Conservation (phyloP, 805 yeast species). For the Metschnikowia kofuensis region DNA sequence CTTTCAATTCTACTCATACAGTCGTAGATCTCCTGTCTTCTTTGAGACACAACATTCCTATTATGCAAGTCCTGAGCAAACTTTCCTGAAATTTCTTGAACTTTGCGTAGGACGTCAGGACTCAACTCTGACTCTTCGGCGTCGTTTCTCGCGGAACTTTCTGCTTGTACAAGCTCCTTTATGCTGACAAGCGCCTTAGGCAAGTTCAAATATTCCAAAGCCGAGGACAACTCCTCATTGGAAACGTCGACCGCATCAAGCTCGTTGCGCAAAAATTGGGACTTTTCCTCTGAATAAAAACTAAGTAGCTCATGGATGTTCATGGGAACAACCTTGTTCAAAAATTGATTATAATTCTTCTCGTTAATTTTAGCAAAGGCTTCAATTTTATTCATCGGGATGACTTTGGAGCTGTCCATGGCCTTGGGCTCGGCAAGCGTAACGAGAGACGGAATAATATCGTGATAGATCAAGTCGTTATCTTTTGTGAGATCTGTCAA, state of each 20-base stretch:
- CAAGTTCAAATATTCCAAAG: constrained; percentile 74
- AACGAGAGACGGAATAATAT: constrained; percentile 58
- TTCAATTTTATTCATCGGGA: constrained; percentile 47
- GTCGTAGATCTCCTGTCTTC: constrained; percentile 37
- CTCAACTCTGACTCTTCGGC: constrained; percentile 4
- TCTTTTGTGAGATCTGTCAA: constrained; percentile 60
- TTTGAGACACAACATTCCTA: constrained; percentile 24
- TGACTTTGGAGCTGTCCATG: constrained; percentile 63
- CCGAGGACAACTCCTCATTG: constrained; percentile 73
- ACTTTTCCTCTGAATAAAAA: constrained; percentile 85
- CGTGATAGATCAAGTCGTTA: constrained; percentile 88
- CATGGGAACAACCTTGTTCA: constrained; percentile 79
- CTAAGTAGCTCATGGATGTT: constrained; percentile 85
- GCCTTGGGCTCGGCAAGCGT: constrained; percentile 64
- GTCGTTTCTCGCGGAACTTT: neutral
- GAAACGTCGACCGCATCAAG: constrained; percentile 74
- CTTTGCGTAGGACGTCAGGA: constrained; percentile 9
- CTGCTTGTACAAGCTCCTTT: constrained; percentile 34
- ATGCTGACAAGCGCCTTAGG: constrained; percentile 64
- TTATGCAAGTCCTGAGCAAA: constrained; percentile 36
- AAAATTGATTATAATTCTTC: constrained; percentile 49
- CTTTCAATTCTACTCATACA: constrained; percentile 35
- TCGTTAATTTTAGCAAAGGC: constrained; percentile 43
- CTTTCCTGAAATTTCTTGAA: constrained; percentile 23
- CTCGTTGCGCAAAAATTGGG: constrained; percentile 68